Conservation (phyloP, 1,284 basidiomycete species). For the Taiwanofungus camphoratus region DNA sequence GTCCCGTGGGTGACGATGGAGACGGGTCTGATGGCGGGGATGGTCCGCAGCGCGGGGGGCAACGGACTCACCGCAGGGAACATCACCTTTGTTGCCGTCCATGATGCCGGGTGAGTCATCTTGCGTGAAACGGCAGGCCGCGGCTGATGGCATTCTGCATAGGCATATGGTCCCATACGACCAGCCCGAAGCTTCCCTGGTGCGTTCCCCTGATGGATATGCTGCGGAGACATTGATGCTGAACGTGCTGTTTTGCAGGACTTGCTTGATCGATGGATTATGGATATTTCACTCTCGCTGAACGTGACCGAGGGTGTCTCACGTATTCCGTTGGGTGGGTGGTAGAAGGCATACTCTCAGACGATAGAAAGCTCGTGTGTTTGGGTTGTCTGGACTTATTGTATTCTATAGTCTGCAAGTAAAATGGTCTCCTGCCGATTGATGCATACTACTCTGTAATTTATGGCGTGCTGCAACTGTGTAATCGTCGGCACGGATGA, state of each 20-base stretch:
- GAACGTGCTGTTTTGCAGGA: conserved; percentile 12
- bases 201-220: conserved; percentile 5
- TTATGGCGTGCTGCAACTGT: no score
- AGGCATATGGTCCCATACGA: conserved; percentile 27
- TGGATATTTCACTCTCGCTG: conserved; percentile 17
- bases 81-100: conserved; percentile 67
- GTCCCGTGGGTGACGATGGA: conserved; percentile 48
- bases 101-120: conserved; percentile 62
- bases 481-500: no score
- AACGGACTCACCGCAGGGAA: conserved; percentile 61
- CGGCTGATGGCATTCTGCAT: background rate
- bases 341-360: no score
- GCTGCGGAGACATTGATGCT: background rate
- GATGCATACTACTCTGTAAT: no score
- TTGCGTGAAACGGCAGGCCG: background rate
- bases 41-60: conserved; percentile 59
- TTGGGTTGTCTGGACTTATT: no score
- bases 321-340: conserved; percentile 2
- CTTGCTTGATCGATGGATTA: conserved; percentile 20
- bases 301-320: conserved; percentile 8
- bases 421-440: no score
- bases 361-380: no score
- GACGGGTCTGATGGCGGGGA: conserved; percentile 43
- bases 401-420: no score
- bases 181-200: conserved; percentile 24